Evolutionary conservation across 2,329 filamentous ascomycete genomes (phyloP).

Genomic region (Colletotrichum viniferum): DNA sequence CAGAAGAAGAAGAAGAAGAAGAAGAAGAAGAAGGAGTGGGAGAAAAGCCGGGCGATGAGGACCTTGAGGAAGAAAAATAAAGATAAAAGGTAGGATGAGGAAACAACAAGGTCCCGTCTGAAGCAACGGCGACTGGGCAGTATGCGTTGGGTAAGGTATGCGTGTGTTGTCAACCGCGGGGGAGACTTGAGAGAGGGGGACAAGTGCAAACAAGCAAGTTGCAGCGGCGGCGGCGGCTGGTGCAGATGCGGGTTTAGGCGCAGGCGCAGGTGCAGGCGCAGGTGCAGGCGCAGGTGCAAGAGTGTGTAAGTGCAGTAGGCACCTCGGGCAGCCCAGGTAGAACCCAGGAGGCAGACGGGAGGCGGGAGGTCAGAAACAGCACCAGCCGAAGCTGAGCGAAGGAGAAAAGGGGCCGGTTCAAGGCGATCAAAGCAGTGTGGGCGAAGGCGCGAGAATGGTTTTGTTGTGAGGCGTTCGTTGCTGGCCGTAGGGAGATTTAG

Average conservation of each 20-base stretch:
- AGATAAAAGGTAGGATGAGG: background rate
- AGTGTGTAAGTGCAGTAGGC: background rate
- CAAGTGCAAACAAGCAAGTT: background rate
- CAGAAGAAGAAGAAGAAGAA: background rate
- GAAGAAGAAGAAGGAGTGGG: background rate
- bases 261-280: background rate
- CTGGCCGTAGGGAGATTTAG: slow-evolving; percentile 23
- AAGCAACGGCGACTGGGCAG: background rate
- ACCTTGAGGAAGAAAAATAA: background rate
- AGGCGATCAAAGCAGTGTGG: slow-evolving; percentile 18
- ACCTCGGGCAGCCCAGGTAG: background rate
- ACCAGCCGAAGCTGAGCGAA: background rate
- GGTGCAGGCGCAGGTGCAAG: background rate
- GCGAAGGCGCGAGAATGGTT: slow-evolving; percentile 13
- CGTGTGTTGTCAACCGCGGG: background rate
- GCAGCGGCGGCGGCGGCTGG: background rate
- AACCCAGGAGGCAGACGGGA: background rate
- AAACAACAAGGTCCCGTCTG: background rate
- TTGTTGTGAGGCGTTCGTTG: slow-evolving; percentile 15
- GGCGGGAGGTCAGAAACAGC: background rate
- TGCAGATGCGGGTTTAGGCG: background rate
- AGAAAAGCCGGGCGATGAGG: background rate
- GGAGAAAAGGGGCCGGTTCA: slow-evolving; percentile 9
- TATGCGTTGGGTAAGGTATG: background rate
- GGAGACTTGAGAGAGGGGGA: background rate